These are phyloP conservation scores for Sporothrix luriei DNA, from an alignment of 2,329 filamentous ascomycete genomes.

Conservation along the genomic window DNA sequence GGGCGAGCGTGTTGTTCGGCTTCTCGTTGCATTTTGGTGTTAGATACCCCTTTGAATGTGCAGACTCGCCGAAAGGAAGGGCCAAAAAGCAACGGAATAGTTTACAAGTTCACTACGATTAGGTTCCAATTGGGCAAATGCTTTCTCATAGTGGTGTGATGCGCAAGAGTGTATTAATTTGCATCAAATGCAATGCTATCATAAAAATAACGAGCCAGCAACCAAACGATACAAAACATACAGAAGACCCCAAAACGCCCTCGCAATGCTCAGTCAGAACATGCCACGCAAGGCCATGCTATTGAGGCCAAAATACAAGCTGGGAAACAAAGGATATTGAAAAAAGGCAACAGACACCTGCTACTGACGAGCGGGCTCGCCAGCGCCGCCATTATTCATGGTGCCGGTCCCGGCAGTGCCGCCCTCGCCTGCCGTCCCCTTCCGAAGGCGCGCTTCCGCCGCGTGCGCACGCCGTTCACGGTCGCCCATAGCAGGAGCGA, in stretches of 20 bases:
- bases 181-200: neutral
- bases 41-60: constrained; percentile 25
- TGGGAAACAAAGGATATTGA: neutral
- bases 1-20: neutral
- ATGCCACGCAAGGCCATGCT: neutral
- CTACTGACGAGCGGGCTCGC: neutral
- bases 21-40: neutral
- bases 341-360: too few species aligned
- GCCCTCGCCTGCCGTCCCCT: constrained; percentile 37
- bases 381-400: neutral
- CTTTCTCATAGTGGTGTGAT: neutral
- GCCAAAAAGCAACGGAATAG: constrained; percentile 12
- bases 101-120: neutral
- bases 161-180: neutral
- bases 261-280: constrained; percentile 3
- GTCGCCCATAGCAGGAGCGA: constrained; percentile 54
- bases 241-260: constrained; percentile 15
- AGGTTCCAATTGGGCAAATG: neutral
- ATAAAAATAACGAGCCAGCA: neutral
- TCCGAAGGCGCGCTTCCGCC: constrained; percentile 67
- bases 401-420: constrained; percentile 8
- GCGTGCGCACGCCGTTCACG: constrained; percentile 75
- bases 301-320: neutral
- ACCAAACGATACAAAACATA: neutral
- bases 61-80: constrained; percentile 17